These are phyloP conservation scores for Fistulifera pelliculosa DNA, from an alignment of 108 stramenopile genomes.

Conservation along the genomic window DNA sequence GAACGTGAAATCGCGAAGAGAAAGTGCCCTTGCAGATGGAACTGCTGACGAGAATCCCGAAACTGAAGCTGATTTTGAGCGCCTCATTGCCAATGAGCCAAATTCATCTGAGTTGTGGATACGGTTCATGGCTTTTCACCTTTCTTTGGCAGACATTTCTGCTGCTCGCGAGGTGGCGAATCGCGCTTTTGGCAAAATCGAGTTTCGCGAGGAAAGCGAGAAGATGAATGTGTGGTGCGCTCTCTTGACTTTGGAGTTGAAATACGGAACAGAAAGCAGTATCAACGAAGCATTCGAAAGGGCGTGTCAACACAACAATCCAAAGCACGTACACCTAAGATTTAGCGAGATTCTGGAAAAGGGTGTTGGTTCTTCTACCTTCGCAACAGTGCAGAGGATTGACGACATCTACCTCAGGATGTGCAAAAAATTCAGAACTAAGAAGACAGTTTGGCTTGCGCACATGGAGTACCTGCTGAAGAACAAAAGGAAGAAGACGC, in stretches of 20 bases:
- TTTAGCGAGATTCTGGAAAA: constrained; percentile 82
- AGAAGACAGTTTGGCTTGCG: constrained; percentile 90
- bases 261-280: constrained; percentile 71
- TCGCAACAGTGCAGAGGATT: constrained; percentile 34
- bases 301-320: constrained; percentile 86
- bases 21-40: constrained; percentile 80
- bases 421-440: constrained; percentile 84
- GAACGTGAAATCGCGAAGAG: constrained; percentile 67
- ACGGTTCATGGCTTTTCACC: constrained; percentile 93
- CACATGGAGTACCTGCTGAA: constrained; percentile 70
- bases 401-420: constrained; percentile 71
- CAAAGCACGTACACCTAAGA: constrained; percentile 84
- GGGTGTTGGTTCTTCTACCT: constrained; percentile 27
- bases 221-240: constrained; percentile 95
- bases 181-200: constrained; percentile 83
- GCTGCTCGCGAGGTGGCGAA: constrained; percentile 85
- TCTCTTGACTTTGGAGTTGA: constrained; percentile 86
- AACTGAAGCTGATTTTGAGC: constrained; percentile 91
- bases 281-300: constrained; percentile 64
- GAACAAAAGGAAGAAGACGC: constrained; percentile 47
- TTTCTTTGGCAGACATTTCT: constrained; percentile 87
- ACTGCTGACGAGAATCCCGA: constrained; percentile 85
- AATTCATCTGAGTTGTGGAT: constrained; percentile 92
- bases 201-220: constrained; percentile 84
- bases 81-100: constrained; percentile 82